Evolutionary conservation across 108 stramenopile genomes (phyloP).

Genomic region (Cyclotella cryptica): DNA sequence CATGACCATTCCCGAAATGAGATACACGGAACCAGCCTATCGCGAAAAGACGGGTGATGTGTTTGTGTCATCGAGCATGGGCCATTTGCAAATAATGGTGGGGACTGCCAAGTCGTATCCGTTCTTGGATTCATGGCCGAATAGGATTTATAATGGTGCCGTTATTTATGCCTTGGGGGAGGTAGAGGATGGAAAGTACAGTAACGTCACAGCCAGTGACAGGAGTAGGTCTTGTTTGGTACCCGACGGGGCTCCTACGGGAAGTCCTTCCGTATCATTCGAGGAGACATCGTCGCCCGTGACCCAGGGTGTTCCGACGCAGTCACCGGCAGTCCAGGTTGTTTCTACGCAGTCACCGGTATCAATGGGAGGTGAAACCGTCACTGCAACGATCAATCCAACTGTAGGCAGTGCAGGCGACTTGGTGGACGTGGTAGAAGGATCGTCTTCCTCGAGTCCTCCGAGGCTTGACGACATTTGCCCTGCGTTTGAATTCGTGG

Average conservation of each 20-base stretch:
- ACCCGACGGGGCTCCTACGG: background rate
- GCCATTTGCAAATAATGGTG: conserved; percentile 32
- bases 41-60: conserved; percentile 42
- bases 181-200: conserved; percentile 29
- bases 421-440: background rate
- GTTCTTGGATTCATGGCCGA: conserved; percentile 20
- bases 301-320: background rate
- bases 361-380: background rate
- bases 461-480: conserved; percentile 22
- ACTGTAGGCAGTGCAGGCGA: background rate
- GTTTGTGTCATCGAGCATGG: conserved; percentile 13
- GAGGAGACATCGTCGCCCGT: background rate
- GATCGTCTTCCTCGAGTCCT: background rate
- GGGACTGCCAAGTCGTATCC: conserved; percentile 39
- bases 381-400: background rate
- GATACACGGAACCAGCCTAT: conserved; percentile 37
- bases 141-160: conserved; percentile 53
- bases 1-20: conserved; percentile 41
- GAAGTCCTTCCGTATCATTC: background rate
- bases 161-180: conserved; percentile 43
- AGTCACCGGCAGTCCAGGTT: background rate
- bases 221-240: conserved; percentile 27
- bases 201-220: conserved; percentile 14
- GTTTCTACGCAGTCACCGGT: too few relatives aligned
- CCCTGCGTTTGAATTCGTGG: background rate